A percentile compares a stretch with the other conserved stretches of the same genome.
Conservation (phyloP, 2,329 filamentous ascomycete genomes). For the Pseudocercospora crystallina region DNA sequence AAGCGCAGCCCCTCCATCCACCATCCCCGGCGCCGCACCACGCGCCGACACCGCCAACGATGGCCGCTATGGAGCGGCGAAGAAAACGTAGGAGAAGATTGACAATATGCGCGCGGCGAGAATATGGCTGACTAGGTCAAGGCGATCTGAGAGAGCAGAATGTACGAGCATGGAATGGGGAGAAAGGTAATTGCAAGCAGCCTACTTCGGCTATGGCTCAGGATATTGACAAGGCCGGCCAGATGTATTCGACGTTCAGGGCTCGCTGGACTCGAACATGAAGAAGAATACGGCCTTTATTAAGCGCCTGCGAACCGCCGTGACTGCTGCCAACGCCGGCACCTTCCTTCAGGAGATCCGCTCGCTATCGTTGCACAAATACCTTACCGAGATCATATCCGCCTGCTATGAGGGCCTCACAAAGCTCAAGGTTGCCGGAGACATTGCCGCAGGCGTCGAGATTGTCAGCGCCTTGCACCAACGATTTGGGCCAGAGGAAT, state of each 20-base stretch:
- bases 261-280: constrained; percentile 85
- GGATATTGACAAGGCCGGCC: constrained; percentile 5
- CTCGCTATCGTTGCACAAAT: constrained; percentile 89
- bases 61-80: constrained; percentile 49
- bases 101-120: background rate
- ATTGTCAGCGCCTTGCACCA: constrained; percentile 94
- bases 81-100: constrained; percentile 49
- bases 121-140: constrained; percentile 41
- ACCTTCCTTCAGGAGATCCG: constrained; percentile 90
- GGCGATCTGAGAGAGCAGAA: constrained; percentile 91
- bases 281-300: constrained; percentile 99
- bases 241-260: constrained; percentile 77
- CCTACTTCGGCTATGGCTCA: no score
- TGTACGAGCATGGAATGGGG: constrained; percentile 81
- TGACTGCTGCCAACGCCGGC: constrained; percentile 73
- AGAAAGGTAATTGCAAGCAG: constrained; percentile 63
- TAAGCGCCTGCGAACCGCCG: constrained; percentile 86
- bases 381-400: constrained; percentile 93
- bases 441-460: constrained; percentile 88
- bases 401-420: constrained; percentile 93
- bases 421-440: constrained; percentile 85
- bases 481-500: constrained; percentile 85
- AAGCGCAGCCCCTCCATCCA: constrained; percentile 23
- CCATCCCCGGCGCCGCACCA: constrained; percentile 23
- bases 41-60: constrained; percentile 22